A percentile compares a stretch with the other conserved stretches of the same genome.
Evolutionary conservation across 2,329 filamentous ascomycete genomes (phyloP).

Genomic region (Talaromyces islandicus): DNA sequence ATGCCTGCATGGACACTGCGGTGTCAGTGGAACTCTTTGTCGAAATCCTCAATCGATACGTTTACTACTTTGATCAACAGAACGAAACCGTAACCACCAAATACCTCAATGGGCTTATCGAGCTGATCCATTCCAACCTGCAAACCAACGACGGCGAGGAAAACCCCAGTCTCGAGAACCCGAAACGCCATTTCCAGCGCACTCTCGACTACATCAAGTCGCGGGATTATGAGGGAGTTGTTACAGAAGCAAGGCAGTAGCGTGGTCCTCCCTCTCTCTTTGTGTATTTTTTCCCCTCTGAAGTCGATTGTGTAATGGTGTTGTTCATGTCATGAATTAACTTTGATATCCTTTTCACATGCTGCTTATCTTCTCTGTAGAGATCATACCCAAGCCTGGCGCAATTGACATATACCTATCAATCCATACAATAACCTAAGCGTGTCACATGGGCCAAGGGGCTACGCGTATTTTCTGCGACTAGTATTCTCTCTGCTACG

Average conservation of each 20-base stretch:
- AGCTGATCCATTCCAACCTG: constrained; percentile 95
- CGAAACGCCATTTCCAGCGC: constrained; percentile 87
- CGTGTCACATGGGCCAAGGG: no score
- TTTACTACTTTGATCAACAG: constrained; percentile 99
- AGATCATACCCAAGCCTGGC: neutral
- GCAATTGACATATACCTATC: neutral
- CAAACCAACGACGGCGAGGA: constrained; percentile 63
- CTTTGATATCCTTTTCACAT: constrained; percentile 5
- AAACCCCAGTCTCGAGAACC: constrained; percentile 76
- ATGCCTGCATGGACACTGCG: constrained; percentile 98
- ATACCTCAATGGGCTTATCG: constrained; percentile 95
- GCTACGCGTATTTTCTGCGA: no score
- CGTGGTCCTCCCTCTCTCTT: neutral
- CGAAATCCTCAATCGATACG: constrained; percentile 95
- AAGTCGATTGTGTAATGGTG: constrained; percentile 3
- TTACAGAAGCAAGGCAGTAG: constrained; percentile 57
- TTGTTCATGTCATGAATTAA: constrained; percentile 10
- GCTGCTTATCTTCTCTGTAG: neutral
- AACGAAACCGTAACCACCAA: constrained; percentile 98
- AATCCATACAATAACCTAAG: neutral
- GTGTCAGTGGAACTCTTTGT: constrained; percentile 97
- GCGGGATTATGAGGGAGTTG: constrained; percentile 87
- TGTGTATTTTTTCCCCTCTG: neutral
- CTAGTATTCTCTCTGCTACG: no score
- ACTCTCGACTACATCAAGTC: constrained; percentile 90